These are phyloP conservation scores for Serendipita indica DNA, from an alignment of 768 basidiomycete species.

Conservation along the genomic window DNA sequence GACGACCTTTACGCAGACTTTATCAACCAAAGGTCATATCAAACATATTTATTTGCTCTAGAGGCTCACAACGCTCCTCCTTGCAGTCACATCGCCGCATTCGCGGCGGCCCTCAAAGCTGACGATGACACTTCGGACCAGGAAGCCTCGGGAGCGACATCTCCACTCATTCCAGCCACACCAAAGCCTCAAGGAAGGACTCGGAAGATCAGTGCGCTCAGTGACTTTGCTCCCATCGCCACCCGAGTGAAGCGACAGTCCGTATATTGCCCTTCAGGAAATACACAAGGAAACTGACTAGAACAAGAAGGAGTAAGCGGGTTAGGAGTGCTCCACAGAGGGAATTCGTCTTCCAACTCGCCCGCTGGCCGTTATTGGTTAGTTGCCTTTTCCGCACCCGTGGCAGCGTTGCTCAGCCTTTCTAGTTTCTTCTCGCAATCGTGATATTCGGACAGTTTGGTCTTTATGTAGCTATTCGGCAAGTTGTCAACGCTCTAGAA, in stretches of 20 bases:
- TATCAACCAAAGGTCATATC: not conserved
- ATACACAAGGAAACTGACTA: no score
- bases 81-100: slow-evolving; percentile 54
- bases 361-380: slow-evolving; percentile 81
- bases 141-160: slow-evolving; percentile 21
- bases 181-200: slow-evolving; percentile 28
- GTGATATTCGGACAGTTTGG: slow-evolving; percentile 78
- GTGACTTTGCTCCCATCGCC: slow-evolving; percentile 85
- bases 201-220: slow-evolving; percentile 67
- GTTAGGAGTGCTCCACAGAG: slow-evolving; percentile 17
- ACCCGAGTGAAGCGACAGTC: slow-evolving; percentile 62
- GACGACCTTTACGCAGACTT: not conserved
- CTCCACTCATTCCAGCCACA: slow-evolving; percentile 21
- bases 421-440: slow-evolving; percentile 65
- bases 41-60: not conserved
- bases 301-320: slow-evolving; percentile 20
- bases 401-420: not conserved
- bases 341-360: slow-evolving; percentile 60
- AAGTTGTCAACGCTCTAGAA: slow-evolving; percentile 82
- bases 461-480: slow-evolving; percentile 21
- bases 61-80: not conserved
- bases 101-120: slow-evolving; percentile 53
- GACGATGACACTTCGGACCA: slow-evolving; percentile 38
- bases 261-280: not conserved
- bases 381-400: slow-evolving; percentile 16